These are phyloP conservation scores for Alternaria sp. DNA, from an alignment of 2,329 filamentous ascomycete genomes.

Conservation along the genomic window DNA sequence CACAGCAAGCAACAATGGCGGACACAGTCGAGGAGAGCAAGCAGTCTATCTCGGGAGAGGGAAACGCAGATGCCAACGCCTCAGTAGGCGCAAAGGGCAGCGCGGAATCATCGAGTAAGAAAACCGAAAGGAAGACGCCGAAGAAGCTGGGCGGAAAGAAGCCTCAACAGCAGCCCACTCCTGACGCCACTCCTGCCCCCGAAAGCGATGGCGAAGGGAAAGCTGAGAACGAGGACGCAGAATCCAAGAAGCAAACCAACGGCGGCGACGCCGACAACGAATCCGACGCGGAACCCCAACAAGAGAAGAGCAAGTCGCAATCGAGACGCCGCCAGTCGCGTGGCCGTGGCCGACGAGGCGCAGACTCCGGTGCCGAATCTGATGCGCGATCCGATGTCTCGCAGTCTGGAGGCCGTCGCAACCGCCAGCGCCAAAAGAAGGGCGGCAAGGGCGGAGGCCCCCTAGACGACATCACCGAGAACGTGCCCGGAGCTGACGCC, in stretches of 20 bases:
- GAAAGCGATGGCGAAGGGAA: conserved; percentile 56
- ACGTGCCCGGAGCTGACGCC: conserved; percentile 61
- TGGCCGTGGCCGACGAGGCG: conserved; percentile 58
- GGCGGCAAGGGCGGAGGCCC: conserved; percentile 58
- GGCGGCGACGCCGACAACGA: conserved; percentile 47
- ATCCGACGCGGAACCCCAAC: conserved; percentile 57
- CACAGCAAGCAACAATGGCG: conserved; percentile 45
- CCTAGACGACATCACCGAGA: conserved; percentile 65
- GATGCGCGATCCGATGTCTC: conserved; percentile 64
- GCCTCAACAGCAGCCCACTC: conserved; percentile 56
- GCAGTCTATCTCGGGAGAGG: conserved; percentile 49
- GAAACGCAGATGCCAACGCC: conserved; percentile 49
- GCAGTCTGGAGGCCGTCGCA: conserved; percentile 63
- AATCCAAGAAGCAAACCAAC: conserved; percentile 42
- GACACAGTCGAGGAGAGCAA: conserved; percentile 51
- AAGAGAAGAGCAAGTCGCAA: conserved; percentile 54
- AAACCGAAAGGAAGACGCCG: conserved; percentile 58
- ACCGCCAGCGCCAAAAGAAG: conserved; percentile 62
- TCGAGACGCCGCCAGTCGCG: conserved; percentile 61
- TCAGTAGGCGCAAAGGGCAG: conserved; percentile 48
- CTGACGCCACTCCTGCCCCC: conserved; percentile 58
- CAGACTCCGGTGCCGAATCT: conserved; percentile 63
- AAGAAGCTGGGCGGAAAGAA: conserved; percentile 61
- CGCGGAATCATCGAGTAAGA: conserved; percentile 54
- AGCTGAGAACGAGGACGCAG: conserved; percentile 54